Evolutionary conservation across 495 filamentous ascomycete species (phyloP), one percentile per base, ranked within the genome.

Genomic region (Xylaria telfairii): DNA sequence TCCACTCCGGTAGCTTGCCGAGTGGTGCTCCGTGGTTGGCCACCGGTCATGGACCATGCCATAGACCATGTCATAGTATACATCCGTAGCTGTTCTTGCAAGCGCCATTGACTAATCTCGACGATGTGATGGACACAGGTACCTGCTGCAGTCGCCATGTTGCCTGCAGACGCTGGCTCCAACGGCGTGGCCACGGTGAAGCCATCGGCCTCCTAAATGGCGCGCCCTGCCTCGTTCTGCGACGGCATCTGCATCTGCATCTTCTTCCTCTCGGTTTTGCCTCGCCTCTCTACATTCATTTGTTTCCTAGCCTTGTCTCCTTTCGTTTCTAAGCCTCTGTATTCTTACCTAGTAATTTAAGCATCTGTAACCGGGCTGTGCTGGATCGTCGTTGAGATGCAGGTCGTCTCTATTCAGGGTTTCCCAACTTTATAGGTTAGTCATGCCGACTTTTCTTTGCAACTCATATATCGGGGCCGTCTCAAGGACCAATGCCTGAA

Each of bases 381-480:
- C 69, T 75, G 49, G 28, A 72, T 63, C 68, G 76, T 70, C 65
- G 76, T 65, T 76, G 81, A 80, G 80, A 81, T 84, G 80, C 79
- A 77, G 79, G 81, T 44, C 76, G 71, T 80, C 76, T 79, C 76
- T 66, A 65, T 65, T 69, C 77, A 79, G 77, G 78, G 65, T 74
- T 68, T 76, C 75, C 70, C 67, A 68, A 67, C 73, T 65, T 76
- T 73, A 77, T 80, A 81, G 75, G 80, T 80, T 65, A 78, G 80
- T 75, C 30, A 54, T 34, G 13, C 63, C 41, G 1, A 59, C 47
- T 34, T 51, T 54, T 72, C 54, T 34, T 72, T 51, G 34, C 57
- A 34, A 17, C 3, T 39, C 68, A 75, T 75, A 76, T 76, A 78
- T 74, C 73, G 24, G 69, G 32, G 70, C 64, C 71, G 70, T 42